These are phyloP conservation scores for Pseudogymnoascus sp. DNA, from an alignment of 2,329 filamentous ascomycete species.

Conservation along the genomic window DNA sequence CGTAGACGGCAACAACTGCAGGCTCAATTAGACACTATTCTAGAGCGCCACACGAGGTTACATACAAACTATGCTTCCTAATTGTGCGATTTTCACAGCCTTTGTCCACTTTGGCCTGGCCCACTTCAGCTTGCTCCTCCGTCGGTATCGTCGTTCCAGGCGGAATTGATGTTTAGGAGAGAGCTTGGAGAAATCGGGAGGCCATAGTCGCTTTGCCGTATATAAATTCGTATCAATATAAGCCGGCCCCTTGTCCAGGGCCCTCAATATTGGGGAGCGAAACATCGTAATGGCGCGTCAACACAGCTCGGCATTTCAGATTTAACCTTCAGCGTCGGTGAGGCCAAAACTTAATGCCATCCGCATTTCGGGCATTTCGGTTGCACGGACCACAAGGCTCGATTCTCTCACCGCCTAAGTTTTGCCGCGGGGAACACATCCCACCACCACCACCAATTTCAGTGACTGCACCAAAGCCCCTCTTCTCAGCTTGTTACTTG, in stretches of 20 bases:
- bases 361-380: slow-evolving; percentile 1
- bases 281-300: slow-evolving; percentile 31
- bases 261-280: slow-evolving; percentile 36
- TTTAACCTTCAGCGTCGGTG: neutral
- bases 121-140: slow-evolving; percentile 54
- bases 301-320: neutral
- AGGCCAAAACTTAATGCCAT: neutral
- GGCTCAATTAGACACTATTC: slow-evolving; percentile 11
- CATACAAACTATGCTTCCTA: slow-evolving; percentile 25
- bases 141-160: slow-evolving; percentile 71
- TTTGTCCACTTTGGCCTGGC: slow-evolving; percentile 57
- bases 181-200: slow-evolving; percentile 64
- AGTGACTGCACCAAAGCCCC: neutral
- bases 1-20: slow-evolving; percentile 45
- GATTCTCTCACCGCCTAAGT: slow-evolving; percentile 1
- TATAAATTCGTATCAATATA: slow-evolving; percentile 44
- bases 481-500: slow-evolving; percentile 7
- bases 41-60: neutral
- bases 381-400: slow-evolving; percentile 5
- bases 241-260: slow-evolving; percentile 27
- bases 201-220: slow-evolving; percentile 65
- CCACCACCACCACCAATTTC: slow-evolving; percentile 5
- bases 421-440: slow-evolving; percentile 8
- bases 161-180: slow-evolving; percentile 65
- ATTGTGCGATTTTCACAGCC: slow-evolving; percentile 54